Evolutionary conservation across 306 rosid species (phyloP).

Genomic region (Rubus idaeus): DNA sequence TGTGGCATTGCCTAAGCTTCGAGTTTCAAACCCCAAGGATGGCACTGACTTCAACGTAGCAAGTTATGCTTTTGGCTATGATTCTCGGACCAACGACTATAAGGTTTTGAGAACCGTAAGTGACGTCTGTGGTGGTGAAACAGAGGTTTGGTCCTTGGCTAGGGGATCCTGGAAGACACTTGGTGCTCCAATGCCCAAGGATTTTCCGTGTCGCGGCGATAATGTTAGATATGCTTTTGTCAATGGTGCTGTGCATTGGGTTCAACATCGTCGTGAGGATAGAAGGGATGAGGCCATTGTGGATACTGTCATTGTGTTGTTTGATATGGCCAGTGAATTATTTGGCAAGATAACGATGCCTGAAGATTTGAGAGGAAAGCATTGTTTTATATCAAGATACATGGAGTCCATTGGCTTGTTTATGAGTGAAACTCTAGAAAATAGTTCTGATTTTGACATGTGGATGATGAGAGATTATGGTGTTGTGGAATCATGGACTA

Average conservation of each 20-base stretch:
- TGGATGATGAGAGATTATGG: conserved; percentile 7
- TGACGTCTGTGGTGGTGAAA: background rate
- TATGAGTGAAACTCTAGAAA: too few species aligned
- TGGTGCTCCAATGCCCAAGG: background rate
- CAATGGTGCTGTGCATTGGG: conserved; percentile 6
- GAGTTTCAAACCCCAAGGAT: background rate
- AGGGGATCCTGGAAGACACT: background rate
- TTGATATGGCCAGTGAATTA: background rate
- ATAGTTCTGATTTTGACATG: background rate
- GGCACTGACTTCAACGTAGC: background rate
- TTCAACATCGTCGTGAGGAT: background rate
- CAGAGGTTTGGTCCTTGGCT: conserved; percentile 7
- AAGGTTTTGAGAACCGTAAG: conserved; percentile 10
- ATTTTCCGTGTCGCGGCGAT: background rate
- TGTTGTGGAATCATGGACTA: background rate
- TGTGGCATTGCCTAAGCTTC: background rate
- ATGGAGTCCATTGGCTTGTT: background rate
- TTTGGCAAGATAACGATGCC: background rate
- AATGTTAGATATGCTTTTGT: background rate
- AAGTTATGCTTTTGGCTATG: conserved; percentile 7
- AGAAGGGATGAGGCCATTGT: background rate
- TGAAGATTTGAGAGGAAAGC: background rate
- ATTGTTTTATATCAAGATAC: background rate
- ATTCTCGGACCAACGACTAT: background rate
- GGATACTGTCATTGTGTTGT: background rate